Conservation (phyloP, 441 rosid species). For the Omphalea diandra region DNA sequence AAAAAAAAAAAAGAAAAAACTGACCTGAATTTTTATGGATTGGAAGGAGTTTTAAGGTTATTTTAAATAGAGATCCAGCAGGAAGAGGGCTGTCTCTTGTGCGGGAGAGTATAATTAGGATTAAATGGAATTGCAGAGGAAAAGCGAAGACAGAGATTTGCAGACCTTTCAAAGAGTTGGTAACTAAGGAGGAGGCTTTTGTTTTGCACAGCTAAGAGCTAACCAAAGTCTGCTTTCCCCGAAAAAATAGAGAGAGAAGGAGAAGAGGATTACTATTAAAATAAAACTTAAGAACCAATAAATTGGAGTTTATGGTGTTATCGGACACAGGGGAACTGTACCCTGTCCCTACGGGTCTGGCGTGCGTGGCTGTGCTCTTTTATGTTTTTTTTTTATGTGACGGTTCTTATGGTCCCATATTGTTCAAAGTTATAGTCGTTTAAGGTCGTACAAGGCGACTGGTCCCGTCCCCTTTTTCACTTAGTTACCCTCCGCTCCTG, state of each 20-base stretch:
- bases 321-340: constrained; percentile 1
- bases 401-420: not conserved
- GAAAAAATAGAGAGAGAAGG: constrained; percentile 1
- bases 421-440: constrained; percentile 3
- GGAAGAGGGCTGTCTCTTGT: too few relatives aligned
- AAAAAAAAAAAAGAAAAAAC: constrained; percentile 7
- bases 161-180: constrained; percentile 30
- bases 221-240: constrained; percentile 22
- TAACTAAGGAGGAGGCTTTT: constrained; percentile 15
- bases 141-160: constrained; percentile 17
- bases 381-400: not conserved
- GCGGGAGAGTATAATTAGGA: too few relatives aligned
- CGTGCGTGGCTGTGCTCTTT: not conserved
- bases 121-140: too few relatives aligned
- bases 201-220: constrained; percentile 43
- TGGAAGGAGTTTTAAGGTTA: not conserved
- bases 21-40: constrained; percentile 25
- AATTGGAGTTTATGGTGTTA: not conserved
- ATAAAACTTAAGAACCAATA: not conserved
- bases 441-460: constrained; percentile 14
- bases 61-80: constrained; percentile 5
- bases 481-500: too few relatives aligned
- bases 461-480: not conserved
- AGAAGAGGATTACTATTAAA: not conserved
- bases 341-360: constrained; percentile 12